Evolutionary conservation across 208 protist species (phyloP).

Genomic region (Leishmania gerbilli): DNA sequence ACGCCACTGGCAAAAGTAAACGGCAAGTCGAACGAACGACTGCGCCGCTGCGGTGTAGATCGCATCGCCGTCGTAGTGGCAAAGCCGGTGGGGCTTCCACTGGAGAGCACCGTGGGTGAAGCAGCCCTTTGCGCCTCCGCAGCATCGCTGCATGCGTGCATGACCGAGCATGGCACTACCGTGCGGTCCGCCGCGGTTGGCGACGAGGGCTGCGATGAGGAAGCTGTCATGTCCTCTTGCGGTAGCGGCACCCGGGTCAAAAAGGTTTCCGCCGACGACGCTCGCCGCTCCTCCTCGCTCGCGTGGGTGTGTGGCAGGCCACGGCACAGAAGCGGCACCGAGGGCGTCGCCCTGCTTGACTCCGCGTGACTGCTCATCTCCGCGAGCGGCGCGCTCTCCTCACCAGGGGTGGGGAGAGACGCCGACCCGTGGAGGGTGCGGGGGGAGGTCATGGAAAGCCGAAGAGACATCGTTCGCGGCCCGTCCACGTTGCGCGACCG

Average conservation of each 20-base stretch:
- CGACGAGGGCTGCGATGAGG: background rate
- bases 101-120: background rate
- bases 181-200: background rate
- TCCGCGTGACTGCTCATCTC: background rate
- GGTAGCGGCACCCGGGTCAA: background rate
- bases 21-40: conserved; percentile 8
- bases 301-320: background rate
- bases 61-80: background rate
- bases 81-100: background rate
- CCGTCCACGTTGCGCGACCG: background rate
- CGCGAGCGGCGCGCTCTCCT: background rate
- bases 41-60: background rate
- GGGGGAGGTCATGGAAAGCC: background rate
- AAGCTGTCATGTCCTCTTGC: background rate
- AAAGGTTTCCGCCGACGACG: conserved; percentile 5
- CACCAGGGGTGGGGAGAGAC: background rate
- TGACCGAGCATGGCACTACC: background rate
- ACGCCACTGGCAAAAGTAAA: conserved; percentile 1
- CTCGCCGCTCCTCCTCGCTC: conserved; percentile 3
- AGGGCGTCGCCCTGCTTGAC: background rate
- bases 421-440: background rate
- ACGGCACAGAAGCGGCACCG: conserved; percentile 4
- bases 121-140: background rate
- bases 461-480: background rate
- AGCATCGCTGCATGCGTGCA: too few species aligned